phyloP scores from a whole-genome alignment of 176 grass and related monocot species.

The Musa acuminata region DNA sequence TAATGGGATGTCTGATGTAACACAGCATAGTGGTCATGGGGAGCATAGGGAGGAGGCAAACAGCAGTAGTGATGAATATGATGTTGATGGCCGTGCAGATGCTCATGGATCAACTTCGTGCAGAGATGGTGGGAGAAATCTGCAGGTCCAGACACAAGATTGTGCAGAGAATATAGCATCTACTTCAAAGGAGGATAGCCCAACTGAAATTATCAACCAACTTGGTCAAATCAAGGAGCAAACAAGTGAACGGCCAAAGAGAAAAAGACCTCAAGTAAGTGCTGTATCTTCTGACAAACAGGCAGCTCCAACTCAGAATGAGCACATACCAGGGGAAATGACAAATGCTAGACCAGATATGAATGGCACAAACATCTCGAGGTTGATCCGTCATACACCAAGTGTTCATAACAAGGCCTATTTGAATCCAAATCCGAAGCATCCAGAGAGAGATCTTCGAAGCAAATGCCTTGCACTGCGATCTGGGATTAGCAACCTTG shows the following conservation, averaged over 20 bases:
- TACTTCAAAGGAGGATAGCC: constrained; percentile 9
- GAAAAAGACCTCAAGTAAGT: constrained; percentile 29
- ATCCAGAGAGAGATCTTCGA: constrained; percentile 28
- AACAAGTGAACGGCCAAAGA: constrained; percentile 33
- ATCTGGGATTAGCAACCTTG: constrained; percentile 29
- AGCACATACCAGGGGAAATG: constrained; percentile 26
- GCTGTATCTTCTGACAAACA: constrained; percentile 17
- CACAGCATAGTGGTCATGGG: constrained; percentile 33
- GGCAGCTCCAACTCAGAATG: constrained; percentile 25
- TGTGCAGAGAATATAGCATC: background rate
- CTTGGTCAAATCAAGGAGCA: constrained; percentile 18
- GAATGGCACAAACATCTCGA: constrained; percentile 30
- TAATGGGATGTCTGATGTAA: constrained; percentile 47
- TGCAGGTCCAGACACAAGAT: constrained; percentile 28
- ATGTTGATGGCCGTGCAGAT: constrained; percentile 60
- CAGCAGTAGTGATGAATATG: constrained; percentile 67
- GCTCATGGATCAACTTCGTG: constrained; percentile 44
- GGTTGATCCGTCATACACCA: constrained; percentile 29
- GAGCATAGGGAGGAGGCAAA: constrained; percentile 38
- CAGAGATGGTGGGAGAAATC: constrained; percentile 50
- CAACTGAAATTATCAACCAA: constrained; percentile 10
- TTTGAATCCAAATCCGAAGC: constrained; percentile 31
- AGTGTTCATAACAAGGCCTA: constrained; percentile 24
- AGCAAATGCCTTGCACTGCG: constrained; percentile 30
- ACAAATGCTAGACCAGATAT: constrained; percentile 54